A percentile compares a stretch with the other conserved stretches of the same genome.
Conservation (phyloP, 2,329 filamentous ascomycete genomes). For the Neofusicoccum ribis region DNA sequence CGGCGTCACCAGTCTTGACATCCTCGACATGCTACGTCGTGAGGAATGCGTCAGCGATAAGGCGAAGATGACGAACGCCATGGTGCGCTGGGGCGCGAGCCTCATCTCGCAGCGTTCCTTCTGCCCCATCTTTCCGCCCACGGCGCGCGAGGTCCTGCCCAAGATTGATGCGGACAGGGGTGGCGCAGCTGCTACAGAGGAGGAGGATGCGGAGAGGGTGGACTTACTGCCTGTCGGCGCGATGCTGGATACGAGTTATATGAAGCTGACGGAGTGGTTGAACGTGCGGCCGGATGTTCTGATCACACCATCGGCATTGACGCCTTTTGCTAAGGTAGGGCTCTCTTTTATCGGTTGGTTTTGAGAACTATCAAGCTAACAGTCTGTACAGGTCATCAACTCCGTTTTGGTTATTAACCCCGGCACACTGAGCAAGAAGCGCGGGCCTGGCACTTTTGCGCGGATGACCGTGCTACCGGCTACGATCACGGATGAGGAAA, state of each 20-base stretch:
- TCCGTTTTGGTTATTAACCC: constrained; percentile 90
- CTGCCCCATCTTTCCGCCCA: constrained; percentile 83
- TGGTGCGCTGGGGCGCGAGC: constrained; percentile 72
- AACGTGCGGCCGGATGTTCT: constrained; percentile 82
- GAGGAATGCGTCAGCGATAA: constrained; percentile 67
- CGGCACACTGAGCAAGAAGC: constrained; percentile 80
- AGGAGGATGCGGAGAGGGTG: constrained; percentile 33
- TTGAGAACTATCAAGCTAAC: not conserved
- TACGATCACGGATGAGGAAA: constrained; percentile 58
- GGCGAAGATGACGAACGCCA: constrained; percentile 58
- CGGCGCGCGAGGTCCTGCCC: constrained; percentile 67
- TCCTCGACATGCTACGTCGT: constrained; percentile 76
- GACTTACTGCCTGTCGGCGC: constrained; percentile 59
- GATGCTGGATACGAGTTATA: constrained; percentile 77
- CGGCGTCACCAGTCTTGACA: constrained; percentile 79
- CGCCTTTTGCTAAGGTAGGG: constrained; percentile 82
- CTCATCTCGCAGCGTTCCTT: constrained; percentile 90
- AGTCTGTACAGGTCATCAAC: constrained; percentile 71
- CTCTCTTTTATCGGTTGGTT: not conserved
- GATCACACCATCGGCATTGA: constrained; percentile 77
- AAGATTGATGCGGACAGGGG: constrained; percentile 44
- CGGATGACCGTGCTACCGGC: constrained; percentile 74
- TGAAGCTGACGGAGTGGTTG: constrained; percentile 89
- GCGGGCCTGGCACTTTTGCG: constrained; percentile 81
- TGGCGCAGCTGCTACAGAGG: constrained; percentile 51